phyloP scores from a whole-genome alignment of 2,329 filamentous ascomycete genomes.

The Diaporthe batatas region DNA sequence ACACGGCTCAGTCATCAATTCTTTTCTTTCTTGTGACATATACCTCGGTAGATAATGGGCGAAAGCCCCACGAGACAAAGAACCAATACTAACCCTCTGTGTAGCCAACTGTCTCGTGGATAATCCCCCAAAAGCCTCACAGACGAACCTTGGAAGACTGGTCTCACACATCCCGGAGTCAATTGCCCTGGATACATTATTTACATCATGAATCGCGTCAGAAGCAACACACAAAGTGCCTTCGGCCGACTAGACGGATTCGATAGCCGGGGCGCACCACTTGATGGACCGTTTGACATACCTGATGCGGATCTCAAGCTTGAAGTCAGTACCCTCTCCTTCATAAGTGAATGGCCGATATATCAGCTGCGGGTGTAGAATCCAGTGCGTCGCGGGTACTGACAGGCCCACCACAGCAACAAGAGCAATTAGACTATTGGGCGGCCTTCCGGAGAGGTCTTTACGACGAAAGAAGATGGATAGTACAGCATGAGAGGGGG shows the following conservation, averaged over 20 bases:
- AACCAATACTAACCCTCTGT: not conserved
- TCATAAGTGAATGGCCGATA: not conserved
- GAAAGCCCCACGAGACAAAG: not conserved
- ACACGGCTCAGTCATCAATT: not conserved
- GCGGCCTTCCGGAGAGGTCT: not conserved
- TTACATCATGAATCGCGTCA: not conserved
- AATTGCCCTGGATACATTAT: not conserved
- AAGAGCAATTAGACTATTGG: conserved; percentile 17
- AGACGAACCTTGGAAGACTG: no score
- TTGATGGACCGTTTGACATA: no score
- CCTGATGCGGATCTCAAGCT: not conserved
- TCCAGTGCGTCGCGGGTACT: not conserved
- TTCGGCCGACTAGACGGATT: not conserved
- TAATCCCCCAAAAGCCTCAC: no score
- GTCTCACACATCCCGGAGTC: not conserved
- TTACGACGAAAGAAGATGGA: not conserved
- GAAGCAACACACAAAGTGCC: not conserved
- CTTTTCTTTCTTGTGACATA: not conserved
- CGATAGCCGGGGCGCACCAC: no score
- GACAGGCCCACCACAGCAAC: not conserved
- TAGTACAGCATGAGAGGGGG: not conserved
- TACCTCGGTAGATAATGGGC: no score
- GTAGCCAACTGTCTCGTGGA: not conserved
- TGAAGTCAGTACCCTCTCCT: not conserved
- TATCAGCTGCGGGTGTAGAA: not conserved